These are phyloP conservation scores for Pichia manshurica DNA, from an alignment of 805 yeast genomes.

Conservation along the genomic window DNA sequence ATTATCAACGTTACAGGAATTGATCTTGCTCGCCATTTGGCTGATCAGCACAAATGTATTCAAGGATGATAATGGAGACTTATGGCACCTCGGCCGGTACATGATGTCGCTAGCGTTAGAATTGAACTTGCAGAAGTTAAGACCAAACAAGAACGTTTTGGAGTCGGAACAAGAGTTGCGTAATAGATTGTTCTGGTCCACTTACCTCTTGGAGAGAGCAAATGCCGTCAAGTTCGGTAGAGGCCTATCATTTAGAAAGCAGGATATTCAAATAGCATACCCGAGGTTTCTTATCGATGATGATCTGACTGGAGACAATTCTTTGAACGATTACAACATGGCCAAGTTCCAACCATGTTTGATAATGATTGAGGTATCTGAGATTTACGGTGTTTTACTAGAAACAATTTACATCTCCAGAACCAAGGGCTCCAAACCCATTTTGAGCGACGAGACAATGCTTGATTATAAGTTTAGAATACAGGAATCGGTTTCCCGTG, in stretches of 20 bases:
- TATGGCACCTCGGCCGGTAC: constrained; percentile 24
- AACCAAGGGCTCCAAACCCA: constrained; percentile 19
- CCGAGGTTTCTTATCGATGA: constrained; percentile 17
- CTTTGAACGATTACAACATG: constrained; percentile 13
- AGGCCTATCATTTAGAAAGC: constrained; percentile 21
- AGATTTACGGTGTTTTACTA: constrained; percentile 21
- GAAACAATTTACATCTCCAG: constrained; percentile 24
- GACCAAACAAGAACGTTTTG: constrained; percentile 20
- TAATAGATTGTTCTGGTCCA: constrained; percentile 23
- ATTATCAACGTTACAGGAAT: constrained; percentile 19
- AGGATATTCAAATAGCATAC: constrained; percentile 22
- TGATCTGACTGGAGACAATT: constrained; percentile 11
- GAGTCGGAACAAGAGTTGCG: constrained; percentile 18
- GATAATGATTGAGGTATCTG: constrained; percentile 18
- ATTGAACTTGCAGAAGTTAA: constrained; percentile 20
- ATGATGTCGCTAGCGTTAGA: constrained; percentile 26
- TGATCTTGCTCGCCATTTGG: constrained; percentile 21
- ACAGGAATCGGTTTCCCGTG: constrained; percentile 14
- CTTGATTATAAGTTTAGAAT: constrained; percentile 11
- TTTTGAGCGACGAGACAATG: constrained; percentile 17
- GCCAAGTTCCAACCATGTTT: constrained; percentile 20
- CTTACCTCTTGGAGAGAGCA: constrained; percentile 21
- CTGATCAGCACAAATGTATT: constrained; percentile 18
- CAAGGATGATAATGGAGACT: constrained; percentile 24
- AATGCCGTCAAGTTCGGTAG: constrained; percentile 26